Base-by-base conservation (phyloP, 805 yeast genomes). In the Metschnikowia reukaufii region DNA sequence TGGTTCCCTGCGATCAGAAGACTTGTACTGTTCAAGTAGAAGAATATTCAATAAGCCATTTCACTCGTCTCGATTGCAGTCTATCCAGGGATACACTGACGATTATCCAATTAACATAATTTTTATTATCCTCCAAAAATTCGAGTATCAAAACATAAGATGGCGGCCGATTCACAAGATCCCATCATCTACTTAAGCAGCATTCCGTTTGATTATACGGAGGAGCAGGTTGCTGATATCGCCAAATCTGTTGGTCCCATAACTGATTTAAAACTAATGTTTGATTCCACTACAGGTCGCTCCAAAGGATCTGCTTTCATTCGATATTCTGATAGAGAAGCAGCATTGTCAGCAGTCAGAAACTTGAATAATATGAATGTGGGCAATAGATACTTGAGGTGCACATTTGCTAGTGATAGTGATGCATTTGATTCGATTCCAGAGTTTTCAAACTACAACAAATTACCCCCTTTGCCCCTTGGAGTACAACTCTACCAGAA, bases 241-340 rank as follows among this genome's bases (percentile, higher is more conserved):
- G 95, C 96, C 50, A 74, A 77, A 47, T 83, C 95, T 1, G 94
- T 88, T 2, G 98, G 97, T 1, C 96, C 97, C 0, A 92, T 92
- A 1, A 77, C 79, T 20, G 81, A 79, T 45, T 70, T 88, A 49
- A 83, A 84, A 61, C 76, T 92, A 60, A 76, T 88, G 64, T 88
- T 91, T 62, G 97, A 92, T 63, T 84, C 87, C 36, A 83, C 83
- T 45, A 90, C 96, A 0, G 97, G 97, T 2, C 84, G 83, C 60
- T 88, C 96, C 7, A 89, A 86, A 64, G 97, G 97, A 2, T 88
- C 83, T 60, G 96, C 96, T 4, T 88, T 87, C 58, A 84, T 92
- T 15, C 91, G 86, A 57, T 92, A 86, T 63, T 78, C 76, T 40
- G 95, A 92, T 63, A 70, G 79, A 10, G 96, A 88, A 57, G 86